Conservation (phyloP, 345 rosid genomes). For the Lepidium aucheri region DNA sequence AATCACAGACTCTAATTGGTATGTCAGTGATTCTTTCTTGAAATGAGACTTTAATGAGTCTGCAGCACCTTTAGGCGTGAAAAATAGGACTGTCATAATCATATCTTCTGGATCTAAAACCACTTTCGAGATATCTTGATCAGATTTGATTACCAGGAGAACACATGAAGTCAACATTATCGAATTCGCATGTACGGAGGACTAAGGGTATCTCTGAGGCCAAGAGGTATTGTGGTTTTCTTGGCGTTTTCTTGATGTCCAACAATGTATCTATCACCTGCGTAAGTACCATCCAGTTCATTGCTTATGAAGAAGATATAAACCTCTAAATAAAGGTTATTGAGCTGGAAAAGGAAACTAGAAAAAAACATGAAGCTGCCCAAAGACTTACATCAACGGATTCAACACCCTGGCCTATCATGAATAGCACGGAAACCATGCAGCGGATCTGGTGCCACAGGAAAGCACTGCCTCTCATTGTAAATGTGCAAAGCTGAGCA, state of each 20-base stretch:
- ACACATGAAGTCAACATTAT: slow-evolving; percentile 59
- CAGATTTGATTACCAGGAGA: slow-evolving; percentile 48
- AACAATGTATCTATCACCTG: slow-evolving; percentile 70
- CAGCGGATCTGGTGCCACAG: slow-evolving; percentile 94
- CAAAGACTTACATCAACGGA: slow-evolving; percentile 56
- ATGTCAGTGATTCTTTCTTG: slow-evolving; percentile 45
- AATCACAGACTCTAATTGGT: slow-evolving; percentile 66
- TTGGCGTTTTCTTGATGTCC: slow-evolving; percentile 49
- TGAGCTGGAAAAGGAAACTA: not conserved
- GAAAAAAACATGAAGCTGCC: slow-evolving; percentile 8
- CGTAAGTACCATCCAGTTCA: not conserved
- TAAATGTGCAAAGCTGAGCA: slow-evolving; percentile 55
- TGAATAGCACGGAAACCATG: slow-evolving; percentile 84
- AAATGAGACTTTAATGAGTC: slow-evolving; percentile 52
- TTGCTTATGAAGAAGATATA: not conserved
- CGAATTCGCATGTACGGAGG: slow-evolving; percentile 70
- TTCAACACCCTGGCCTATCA: slow-evolving; percentile 88
- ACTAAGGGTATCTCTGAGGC: slow-evolving; percentile 82
- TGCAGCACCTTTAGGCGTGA: slow-evolving; percentile 42
- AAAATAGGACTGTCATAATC: not conserved
- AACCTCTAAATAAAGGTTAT: not conserved
- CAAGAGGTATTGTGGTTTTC: slow-evolving; percentile 79
- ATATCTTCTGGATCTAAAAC: not conserved
- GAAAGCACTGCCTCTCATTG: slow-evolving; percentile 84
- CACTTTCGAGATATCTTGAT: not conserved